phyloP scores from a whole-genome alignment of 202 grass and related monocot genomes.

The Hordeum pubiflorum region DNA sequence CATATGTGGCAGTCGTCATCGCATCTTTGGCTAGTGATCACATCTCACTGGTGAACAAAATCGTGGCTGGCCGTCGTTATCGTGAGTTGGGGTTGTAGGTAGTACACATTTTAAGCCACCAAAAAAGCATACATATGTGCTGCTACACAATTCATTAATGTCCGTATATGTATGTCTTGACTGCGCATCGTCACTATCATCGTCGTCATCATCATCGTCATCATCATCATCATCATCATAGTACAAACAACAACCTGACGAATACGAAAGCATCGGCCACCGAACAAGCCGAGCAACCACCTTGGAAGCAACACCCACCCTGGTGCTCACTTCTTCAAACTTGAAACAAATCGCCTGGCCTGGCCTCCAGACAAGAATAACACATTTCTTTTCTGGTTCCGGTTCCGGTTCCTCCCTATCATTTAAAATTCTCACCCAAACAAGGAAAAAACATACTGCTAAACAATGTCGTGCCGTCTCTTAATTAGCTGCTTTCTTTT shows the following conservation, averaged over 20 bases:
- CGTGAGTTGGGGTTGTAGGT: background rate
- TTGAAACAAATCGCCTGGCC: background rate
- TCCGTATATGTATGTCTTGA: background rate
- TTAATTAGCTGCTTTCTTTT: background rate
- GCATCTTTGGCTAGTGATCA: background rate
- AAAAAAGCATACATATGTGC: background rate
- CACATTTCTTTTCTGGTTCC: background rate
- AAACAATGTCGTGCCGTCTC: too few species aligned
- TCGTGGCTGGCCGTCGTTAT: background rate
- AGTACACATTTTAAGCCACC: background rate
- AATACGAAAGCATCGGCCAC: background rate
- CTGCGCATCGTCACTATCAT: too few species aligned
- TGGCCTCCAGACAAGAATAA: background rate
- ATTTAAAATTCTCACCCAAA: background rate
- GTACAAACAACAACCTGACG: background rate
- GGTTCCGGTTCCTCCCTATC: background rate
- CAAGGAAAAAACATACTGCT: background rate
- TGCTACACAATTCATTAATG: background rate
- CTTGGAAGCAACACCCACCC: slow-evolving; percentile 27
- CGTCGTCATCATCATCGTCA: too few species aligned
- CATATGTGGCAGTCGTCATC: background rate
- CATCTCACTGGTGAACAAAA: background rate
- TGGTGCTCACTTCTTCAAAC: background rate
- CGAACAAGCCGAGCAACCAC: background rate
- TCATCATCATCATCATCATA: too few species aligned